A percentile compares a stretch with the other conserved stretches of the same genome.
Evolutionary conservation across 2,329 filamentous ascomycete genomes (phyloP).

Genomic region (Venturia asperata): DNA sequence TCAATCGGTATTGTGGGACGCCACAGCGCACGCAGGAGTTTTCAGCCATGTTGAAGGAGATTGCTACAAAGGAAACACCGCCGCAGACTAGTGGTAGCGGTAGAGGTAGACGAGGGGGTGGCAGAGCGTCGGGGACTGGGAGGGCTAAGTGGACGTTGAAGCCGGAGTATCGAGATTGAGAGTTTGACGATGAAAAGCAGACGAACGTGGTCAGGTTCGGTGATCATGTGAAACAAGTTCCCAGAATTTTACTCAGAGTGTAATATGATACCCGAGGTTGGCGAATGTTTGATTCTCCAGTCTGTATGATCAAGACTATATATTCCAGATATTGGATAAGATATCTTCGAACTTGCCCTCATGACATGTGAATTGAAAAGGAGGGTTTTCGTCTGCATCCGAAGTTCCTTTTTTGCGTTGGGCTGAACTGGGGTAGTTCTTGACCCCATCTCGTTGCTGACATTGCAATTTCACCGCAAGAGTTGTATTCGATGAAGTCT

Average conservation of each 20-base stretch:
- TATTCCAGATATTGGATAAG: no score
- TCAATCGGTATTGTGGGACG: conserved; percentile 70
- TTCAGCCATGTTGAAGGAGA: conserved; percentile 67
- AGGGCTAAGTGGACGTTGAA: conserved; percentile 53
- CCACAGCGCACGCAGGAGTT: conserved; percentile 67
- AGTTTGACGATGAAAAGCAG: neutral
- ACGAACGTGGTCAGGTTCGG: no score
- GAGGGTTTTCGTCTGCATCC: no score
- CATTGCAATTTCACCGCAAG: neutral
- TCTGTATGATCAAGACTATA: no score
- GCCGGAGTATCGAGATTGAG: conserved; percentile 40
- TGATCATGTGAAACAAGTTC: no score
- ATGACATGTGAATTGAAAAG: no score
- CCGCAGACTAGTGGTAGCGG: neutral
- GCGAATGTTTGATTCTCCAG: no score
- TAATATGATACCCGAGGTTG: neutral
- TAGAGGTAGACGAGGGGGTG: neutral
- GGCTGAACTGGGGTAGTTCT: no score
- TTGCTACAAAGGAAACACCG: conserved; percentile 61
- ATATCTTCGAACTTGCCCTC: no score
- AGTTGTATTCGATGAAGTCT: neutral
- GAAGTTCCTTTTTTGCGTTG: no score
- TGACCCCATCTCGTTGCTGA: no score
- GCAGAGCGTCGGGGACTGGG: conserved; percentile 28
- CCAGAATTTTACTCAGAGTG: no score